Base-by-base conservation (phyloP, 352 stramenopile genomes). In the Pythium dissotocum region DNA sequence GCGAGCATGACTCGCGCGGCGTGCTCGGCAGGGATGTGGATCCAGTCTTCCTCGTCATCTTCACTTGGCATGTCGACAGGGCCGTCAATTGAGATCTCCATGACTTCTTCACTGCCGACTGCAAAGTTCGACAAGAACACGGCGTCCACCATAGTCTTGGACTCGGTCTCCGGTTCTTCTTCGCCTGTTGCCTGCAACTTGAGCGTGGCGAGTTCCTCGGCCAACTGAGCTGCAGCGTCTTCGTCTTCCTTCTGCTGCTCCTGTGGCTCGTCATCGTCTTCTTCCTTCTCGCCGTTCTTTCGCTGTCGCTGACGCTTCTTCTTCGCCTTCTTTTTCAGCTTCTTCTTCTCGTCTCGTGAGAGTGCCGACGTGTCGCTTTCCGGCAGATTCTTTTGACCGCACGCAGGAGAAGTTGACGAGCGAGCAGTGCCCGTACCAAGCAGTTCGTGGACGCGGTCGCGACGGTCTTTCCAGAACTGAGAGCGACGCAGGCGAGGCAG, bases 301-400 rank as follows among this genome's bases (percentile, higher is more conserved):
- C 91, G 76, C 65, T 98, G 96, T 65, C 63, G 62, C 51, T 72
- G 98, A 7, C 98, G 83, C 71, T 94, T 93, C 63, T 97, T 97
- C 72, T 96, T 98, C 13, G 98, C 80, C 72, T 94, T 93, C 63
- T 97, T 97, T 74, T 97, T 98, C 35, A 99, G 77, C 59, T 89
- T 91, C 70, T 98, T 98, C 70, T 97, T 88, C 33, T 98, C 96
- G 28, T 98, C 93, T 40, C 85, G 82, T 6, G 83, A 88, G 26
- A 97, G 52, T 36, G 75, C 65, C 9, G 58, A 36, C n/a, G 44
- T n/a, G 7, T 61, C 46, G 14, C 33, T 56, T 8, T 30, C 61
- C 8, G 46, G 46, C 1, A 53, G 46, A 12, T 32, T 32, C 21
- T 53, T 53, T 26, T 53, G 46, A 10, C 46, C 46, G 4, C 21